A percentile compares a stretch with the other conserved stretches of the same genome.
Conservation (phyloP, 2,329 filamentous ascomycete genomes). For the Alternaria gaisen region DNA sequence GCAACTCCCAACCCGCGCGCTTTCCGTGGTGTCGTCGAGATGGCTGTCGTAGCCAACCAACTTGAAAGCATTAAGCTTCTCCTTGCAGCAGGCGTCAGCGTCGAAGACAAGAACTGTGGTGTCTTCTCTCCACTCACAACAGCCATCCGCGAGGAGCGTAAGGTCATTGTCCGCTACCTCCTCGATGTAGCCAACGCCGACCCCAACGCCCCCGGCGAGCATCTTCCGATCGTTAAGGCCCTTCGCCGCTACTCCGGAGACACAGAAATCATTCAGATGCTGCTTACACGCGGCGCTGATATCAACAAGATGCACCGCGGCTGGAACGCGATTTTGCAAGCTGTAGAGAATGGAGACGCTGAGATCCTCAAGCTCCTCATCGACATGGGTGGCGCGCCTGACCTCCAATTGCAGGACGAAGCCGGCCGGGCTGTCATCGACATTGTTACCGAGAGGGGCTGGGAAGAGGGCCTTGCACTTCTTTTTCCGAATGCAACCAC, state of each 20-base stretch:
- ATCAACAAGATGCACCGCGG: slow-evolving; percentile 65
- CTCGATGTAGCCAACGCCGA: slow-evolving; percentile 70
- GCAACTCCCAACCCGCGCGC: slow-evolving; percentile 66
- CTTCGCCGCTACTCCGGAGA: slow-evolving; percentile 68
- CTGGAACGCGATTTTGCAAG: slow-evolving; percentile 48
- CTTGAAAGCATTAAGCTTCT: slow-evolving; percentile 73
- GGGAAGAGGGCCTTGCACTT: slow-evolving; percentile 47
- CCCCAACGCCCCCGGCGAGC: slow-evolving; percentile 73
- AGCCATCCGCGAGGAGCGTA: slow-evolving; percentile 69
- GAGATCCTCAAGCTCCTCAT: slow-evolving; percentile 46
- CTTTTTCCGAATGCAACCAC: slow-evolving; percentile 39
- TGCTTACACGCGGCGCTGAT: slow-evolving; percentile 71
- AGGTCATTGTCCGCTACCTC: slow-evolving; percentile 68
- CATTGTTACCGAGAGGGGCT: slow-evolving; percentile 47
- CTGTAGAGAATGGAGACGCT: slow-evolving; percentile 48
- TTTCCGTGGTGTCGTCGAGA: slow-evolving; percentile 73
- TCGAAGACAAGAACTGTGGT: slow-evolving; percentile 76
- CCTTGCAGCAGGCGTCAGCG: slow-evolving; percentile 69
- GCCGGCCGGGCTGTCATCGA: slow-evolving; percentile 42
- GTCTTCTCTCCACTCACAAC: slow-evolving; percentile 76
- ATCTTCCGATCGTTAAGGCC: slow-evolving; percentile 75
- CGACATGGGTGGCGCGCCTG: slow-evolving; percentile 42
- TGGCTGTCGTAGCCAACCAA: slow-evolving; percentile 72
- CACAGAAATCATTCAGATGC: slow-evolving; percentile 68
- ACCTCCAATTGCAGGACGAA: slow-evolving; percentile 44